Conservation (phyloP, 108 stramenopile species). For the Cylindrotheca fusiformis region DNA sequence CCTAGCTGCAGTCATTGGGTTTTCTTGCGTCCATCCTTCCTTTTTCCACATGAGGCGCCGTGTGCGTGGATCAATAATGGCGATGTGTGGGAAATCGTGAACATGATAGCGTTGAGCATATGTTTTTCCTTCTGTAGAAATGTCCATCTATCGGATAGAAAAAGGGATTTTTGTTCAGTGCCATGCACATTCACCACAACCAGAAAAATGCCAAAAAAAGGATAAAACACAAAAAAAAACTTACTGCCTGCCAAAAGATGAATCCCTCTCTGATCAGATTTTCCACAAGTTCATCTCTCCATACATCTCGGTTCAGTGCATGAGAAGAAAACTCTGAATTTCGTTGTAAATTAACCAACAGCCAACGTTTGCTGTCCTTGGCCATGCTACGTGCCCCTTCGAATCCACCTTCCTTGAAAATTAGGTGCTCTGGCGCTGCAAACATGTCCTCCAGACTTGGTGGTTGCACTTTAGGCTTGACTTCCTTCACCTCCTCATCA, state of each 20-base stretch:
- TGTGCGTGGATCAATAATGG: slow-evolving; percentile 92
- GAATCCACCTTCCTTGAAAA: slow-evolving; percentile 72
- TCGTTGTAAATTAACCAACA: slow-evolving; percentile 89
- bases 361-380: slow-evolving; percentile 85
- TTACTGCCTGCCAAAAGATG: slow-evolving; percentile 90
- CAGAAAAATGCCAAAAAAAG: too few species aligned
- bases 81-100: slow-evolving; percentile 80
- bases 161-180: too few species aligned
- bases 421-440: slow-evolving; percentile 69
- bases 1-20: slow-evolving; percentile 70
- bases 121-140: slow-evolving; percentile 59
- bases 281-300: slow-evolving; percentile 94
- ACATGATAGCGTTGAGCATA: slow-evolving; percentile 87
- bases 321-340: slow-evolving; percentile 89
- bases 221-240: too few species aligned
- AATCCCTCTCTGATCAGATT: slow-evolving; percentile 90
- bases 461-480: background rate
- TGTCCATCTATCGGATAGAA: slow-evolving; percentile 44
- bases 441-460: slow-evolving; percentile 73
- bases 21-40: slow-evolving; percentile 88
- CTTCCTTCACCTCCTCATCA: slow-evolving; percentile 17
- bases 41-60: slow-evolving; percentile 80
- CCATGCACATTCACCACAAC: too few species aligned
- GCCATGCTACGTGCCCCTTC: slow-evolving; percentile 78
- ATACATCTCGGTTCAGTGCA: slow-evolving; percentile 94